Base-by-base conservation (phyloP, 176 grass and related monocot species). In the Bolboschoenus planiculmis region DNA sequence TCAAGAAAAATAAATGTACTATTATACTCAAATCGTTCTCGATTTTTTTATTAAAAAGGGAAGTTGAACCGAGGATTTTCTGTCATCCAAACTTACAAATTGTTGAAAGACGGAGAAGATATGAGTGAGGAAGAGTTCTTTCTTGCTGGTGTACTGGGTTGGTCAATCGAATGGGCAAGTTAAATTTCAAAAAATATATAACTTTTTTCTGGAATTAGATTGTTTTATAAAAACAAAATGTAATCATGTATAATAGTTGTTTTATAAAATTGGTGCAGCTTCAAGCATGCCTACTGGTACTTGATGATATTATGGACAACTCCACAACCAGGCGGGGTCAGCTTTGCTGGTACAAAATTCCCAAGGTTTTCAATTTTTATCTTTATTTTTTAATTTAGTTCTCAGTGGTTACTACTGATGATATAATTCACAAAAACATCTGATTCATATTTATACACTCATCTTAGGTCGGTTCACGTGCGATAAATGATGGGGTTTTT, bases 221-320 rank as follows among this genome's bases (percentile, higher is more conserved):
- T 48, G 8, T 18, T 40, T 26, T 5, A 42, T 10, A 20, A 73
- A 73, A 65, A 84, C 59, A n/a, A 21, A 83, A 84, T 10, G 84
- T 56, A 10, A 7, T 75, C 61, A 16, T 34, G 51, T 97, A 46
- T 74, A 37, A 11, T 73, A 44, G 20, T 18, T n/a, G n/a, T n/a
- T 80, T 83, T 6, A 30, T 76, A 11, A 85, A 67, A 56, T 78
- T 56, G 84, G 26, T 87, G 43, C 86, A 99, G 92, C 96, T 99
- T 80, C 96, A 99, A 87, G 96, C 96, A 80, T 99, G 83, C 84
- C 94, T 99, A 83, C 89, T 99, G n/a, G 96, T 99, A 77, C 87
- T 95, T 86, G 96, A 99, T 73, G 96, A 99, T 89, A 95, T 95
- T 63, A 99, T 95, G 96, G 96, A 95, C 65, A 90, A 88, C 20